Base-by-base conservation (phyloP, 139 green algal genomes). In the Chlamydomonas applanata region DNA sequence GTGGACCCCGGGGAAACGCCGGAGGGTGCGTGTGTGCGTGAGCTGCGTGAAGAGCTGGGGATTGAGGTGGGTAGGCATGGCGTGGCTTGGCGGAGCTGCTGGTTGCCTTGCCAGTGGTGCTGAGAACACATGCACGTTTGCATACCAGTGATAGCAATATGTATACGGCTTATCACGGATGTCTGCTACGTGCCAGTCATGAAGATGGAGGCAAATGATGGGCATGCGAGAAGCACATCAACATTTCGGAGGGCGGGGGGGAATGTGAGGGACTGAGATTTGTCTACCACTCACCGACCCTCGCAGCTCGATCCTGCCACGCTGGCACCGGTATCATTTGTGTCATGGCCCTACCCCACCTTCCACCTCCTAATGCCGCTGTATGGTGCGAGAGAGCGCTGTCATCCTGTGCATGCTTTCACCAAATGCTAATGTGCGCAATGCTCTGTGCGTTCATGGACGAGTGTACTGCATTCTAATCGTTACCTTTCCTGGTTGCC, bases 31-130 rank as follows among this genome's bases (percentile, higher is more conserved):
- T 71, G 92, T 30, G 72, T 85, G 1, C 65, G 90, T 22, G 90
- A 95, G 75, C 78, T 94, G 22, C 17, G 62, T 0, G 90, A 95
- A 66, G 90, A 95, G 82, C 81, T 95, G 5, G 83, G 74, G 7
- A 82, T 94, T 1, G 3, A 44, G 29, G 81, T 88, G 62, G 57
- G 7, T 62, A 29, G 22, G 53, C 4, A 27, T 49, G 40, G 40
- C 11, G 7, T 19, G 40, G 40, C 7, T 49, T 49, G 40, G 40
- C 11, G 11, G 40, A 11, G 40, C 11, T 7, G 40, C 40, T 49
- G 40, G 7, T 49, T 7, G 40, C 7, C 40, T 11, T 4, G 68
- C 45, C 40, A 49, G 33, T 57, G 17, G 67, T 9, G 17, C 67
- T 36, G 69, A 17, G 36, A 36, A n/a, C 13, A 25, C 3, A 34